A percentile compares a stretch with the other conserved stretches of the same genome.
Conservation (phyloP, 2,329 filamentous ascomycete genomes). For the Thielaviopsis populi region DNA sequence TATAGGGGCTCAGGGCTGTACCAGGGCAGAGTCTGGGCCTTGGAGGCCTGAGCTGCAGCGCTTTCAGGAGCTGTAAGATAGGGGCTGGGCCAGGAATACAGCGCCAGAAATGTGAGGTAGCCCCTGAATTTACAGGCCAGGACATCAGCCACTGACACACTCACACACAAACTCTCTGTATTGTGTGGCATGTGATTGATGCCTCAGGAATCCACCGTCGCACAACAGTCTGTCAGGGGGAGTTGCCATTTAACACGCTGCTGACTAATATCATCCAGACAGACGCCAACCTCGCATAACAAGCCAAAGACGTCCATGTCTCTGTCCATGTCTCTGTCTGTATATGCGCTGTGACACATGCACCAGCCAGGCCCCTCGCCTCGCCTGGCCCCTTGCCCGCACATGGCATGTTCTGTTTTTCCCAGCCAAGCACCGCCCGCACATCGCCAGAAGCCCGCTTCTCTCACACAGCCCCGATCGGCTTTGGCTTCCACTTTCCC, state of each 20-base stretch:
- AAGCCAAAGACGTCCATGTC: neutral
- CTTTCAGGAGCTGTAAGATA: neutral
- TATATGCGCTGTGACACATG: neutral
- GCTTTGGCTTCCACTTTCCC: conserved; percentile 17
- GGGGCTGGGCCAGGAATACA: neutral
- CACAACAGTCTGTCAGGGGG: neutral
- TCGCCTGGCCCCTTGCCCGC: neutral
- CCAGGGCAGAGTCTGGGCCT: neutral
- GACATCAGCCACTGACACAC: neutral
- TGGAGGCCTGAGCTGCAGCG: neutral
- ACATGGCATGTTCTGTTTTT: neutral
- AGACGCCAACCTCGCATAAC: neutral
- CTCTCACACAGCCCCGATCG: conserved; percentile 16
- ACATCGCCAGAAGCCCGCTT: neutral
- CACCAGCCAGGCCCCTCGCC: neutral
- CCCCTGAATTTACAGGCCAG: neutral
- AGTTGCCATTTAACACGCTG: neutral
- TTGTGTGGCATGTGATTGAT: neutral
- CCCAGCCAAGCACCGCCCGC: neutral
- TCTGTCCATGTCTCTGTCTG: neutral
- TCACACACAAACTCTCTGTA: neutral
- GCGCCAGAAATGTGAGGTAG: neutral
- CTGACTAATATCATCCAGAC: neutral
- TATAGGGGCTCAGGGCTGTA: too few species aligned
- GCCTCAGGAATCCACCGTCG: neutral